Evolutionary conservation across 148 eudicot genomes (phyloP), one percentile per base, ranked within the genome.

Genomic region (Salicornia ramosissima): DNA sequence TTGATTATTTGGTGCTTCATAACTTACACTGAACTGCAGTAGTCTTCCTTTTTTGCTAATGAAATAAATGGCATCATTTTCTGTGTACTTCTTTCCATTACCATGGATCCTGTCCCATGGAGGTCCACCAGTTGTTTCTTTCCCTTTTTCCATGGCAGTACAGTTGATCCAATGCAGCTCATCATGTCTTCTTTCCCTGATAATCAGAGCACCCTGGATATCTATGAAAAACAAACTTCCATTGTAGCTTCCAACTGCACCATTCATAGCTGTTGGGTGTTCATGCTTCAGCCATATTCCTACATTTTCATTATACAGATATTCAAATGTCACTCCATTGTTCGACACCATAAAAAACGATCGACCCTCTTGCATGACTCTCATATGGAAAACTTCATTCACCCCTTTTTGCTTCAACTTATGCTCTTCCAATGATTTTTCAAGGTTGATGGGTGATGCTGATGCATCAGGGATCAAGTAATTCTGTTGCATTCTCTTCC

Each of bases 281-380:
- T 89, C 90, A 52, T 87, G 96, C 78, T 80, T 73, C 70, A 91
- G 70, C 97, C 96, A 91, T 24, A 89, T 33, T 83, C 90, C 87
- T 34, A 82, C 67, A 62, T 86, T 81, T 30, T 89, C 92, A 21
- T 77, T 75, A 68, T 85, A 80, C 11, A 91, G 72, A 74, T 84
- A 89, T 34, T 91, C 97, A 43, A 80, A 81, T 13, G 80, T 74
- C 76, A 84, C 8, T 0, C 92, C 90, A 6, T 65, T 71, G 9
- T 77, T 79, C 5, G 89, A 70, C 36, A 91, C 72, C 62, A 86
- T 75, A 67, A 91, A 87, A 64, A 89, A 81, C 25, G 96, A 91
- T 73, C 82, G 79, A 2, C 90, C 88, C 31, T 67, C 83, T 24
- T 86, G 87, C 87, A 91, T 84, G 45, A 77, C 79, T 73, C 97